Conservation (phyloP, 441 rosid species). For the Omphalea diandra region DNA sequence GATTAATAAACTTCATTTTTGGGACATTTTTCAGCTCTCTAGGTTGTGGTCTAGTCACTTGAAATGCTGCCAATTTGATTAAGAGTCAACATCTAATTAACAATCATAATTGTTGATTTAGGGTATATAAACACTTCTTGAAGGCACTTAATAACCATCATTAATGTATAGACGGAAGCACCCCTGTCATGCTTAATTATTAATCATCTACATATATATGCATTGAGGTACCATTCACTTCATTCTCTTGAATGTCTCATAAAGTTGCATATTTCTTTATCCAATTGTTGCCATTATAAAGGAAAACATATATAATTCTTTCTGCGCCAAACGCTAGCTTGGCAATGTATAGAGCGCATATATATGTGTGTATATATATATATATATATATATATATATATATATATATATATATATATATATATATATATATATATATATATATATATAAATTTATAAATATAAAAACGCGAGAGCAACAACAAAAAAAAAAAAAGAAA, state of each 20-base stretch:
- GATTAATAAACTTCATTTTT: constrained; percentile 1
- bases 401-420: too few species aligned
- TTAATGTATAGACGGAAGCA: neutral
- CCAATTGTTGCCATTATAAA: neutral
- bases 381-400: neutral
- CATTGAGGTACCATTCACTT: neutral
- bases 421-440: too few species aligned
- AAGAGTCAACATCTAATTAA: neutral
- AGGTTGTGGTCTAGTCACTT: neutral
- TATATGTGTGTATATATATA: too few species aligned
- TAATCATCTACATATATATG: neutral
- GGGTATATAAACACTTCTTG: neutral
- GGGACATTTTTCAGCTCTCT: neutral
- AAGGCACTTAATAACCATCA: neutral
- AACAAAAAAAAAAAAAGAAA: too few species aligned
- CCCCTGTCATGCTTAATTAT: neutral
- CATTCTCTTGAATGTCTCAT: neutral
- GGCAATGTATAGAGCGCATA: too few species aligned
- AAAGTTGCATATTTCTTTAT: neutral
- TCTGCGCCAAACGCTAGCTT: too few species aligned
- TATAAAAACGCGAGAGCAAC: too few species aligned
- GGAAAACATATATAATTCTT: neutral
- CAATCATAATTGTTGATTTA: neutral
- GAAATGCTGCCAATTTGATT: neutral
- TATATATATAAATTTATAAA: too few species aligned